A percentile compares a stretch with the other conserved stretches of the same genome.
Conservation (phyloP, 345 rosid genomes). For the Crucihimalaya himalaica region DNA sequence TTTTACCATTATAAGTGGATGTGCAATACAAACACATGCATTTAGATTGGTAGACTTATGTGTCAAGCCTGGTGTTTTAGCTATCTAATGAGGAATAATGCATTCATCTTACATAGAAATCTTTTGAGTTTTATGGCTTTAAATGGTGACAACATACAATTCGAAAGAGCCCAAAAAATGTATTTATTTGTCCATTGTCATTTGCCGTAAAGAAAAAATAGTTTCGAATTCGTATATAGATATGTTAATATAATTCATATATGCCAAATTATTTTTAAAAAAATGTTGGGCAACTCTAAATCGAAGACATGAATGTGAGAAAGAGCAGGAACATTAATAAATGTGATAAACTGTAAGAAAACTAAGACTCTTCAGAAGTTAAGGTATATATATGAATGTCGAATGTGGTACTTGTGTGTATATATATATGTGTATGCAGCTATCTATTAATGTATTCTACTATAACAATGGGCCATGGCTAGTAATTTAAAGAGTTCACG, state of each 20-base stretch:
- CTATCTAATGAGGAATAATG: conserved; percentile 5
- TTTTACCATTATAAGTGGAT: not conserved
- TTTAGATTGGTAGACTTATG: not conserved
- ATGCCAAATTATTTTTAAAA: conserved; percentile 1
- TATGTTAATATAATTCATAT: not conserved
- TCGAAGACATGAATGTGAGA: conserved; percentile 18
- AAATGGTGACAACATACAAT: not conserved
- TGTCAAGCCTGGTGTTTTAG: conserved; percentile 5
- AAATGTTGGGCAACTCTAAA: not conserved
- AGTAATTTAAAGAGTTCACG: conserved; percentile 41
- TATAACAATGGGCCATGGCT: conserved; percentile 41
- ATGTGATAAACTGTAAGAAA: conserved; percentile 29
- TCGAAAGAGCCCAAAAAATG: conserved; percentile 1
- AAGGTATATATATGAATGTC: conserved; percentile 27
- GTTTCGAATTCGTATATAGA: not conserved
- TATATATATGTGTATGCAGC: conserved; percentile 14
- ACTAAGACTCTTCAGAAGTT: conserved; percentile 23
- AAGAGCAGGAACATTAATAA: conserved; percentile 12
- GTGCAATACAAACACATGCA: not conserved
- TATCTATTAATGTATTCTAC: conserved; percentile 33
- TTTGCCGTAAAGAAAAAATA: not conserved
- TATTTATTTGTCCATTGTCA: not conserved
- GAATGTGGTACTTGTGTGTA: conserved; percentile 9
- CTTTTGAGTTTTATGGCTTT: not conserved
- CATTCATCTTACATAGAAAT: not conserved